Evolutionary conservation across 73 alveolate species (phyloP), one percentile per base, ranked within the genome.

Genomic region (Blepharisma stoltei): DNA sequence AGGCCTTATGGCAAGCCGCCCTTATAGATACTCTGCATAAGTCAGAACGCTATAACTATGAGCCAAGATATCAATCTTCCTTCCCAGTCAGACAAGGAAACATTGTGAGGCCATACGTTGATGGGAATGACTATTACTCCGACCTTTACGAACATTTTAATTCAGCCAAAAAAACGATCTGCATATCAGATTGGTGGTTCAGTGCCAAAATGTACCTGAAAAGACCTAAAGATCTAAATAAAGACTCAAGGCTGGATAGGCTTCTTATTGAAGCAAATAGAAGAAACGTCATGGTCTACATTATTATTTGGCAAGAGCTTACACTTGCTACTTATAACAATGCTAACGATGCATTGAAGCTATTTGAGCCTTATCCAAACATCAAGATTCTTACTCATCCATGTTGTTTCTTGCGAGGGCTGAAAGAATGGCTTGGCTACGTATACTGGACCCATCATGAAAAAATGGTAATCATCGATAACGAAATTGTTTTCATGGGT

Each of bases 111-210:
- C 78, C 82, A 78, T 87, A 78, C 54, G 71, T 84, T 21, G 90
- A 87, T 80, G 94, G 94, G 5, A 21, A 21, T 37, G 70, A 85
- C 20, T 87, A 87, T 65, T 87, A 67, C 52, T 25, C 67, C 0
- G 88, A 76, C 14, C 80, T 87, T 6, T 79, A 68, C 53, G 85
- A 78, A 21, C 43, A 80, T 8, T 71, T 93, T 6, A 75, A 49
- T 41, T 45, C 78, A 6, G 98, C 98, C 41, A 86, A 80, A 78
- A 81, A 85, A 70, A 84, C 90, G 9, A 88, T 93, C 14, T 94
- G 89, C 67, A 96, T 96, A 11, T 89, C 98, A 45, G 99, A 96
- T 86, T 96, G 99, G 98, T 96, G 99, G 99, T 85, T 96, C 70
- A 83, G 96, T 67, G 98, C 99, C 20, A 94, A 93, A 71, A 70